Evolutionary conservation across 192 early-diverging fungal genomes (phyloP).

Genomic region (Backusella mclennaniae): DNA sequence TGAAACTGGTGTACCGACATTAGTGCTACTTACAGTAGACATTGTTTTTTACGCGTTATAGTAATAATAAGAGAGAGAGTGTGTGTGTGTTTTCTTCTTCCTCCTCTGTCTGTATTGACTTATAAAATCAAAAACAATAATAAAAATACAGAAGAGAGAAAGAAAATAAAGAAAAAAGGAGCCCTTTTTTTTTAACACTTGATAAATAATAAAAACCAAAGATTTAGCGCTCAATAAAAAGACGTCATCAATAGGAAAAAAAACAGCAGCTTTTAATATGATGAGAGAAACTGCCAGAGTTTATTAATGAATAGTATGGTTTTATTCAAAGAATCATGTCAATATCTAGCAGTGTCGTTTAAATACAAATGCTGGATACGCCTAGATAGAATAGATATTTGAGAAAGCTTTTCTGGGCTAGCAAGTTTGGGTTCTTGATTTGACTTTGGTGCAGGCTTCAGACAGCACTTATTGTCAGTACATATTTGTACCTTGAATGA

Average conservation of each 20-base stretch:
- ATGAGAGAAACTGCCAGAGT: no score
- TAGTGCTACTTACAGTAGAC: background rate
- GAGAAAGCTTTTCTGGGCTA: background rate
- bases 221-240: no score
- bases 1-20: slow-evolving; percentile 23
- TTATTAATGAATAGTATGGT: no score
- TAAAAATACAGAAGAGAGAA: background rate
- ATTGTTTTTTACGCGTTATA: background rate
- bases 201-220: no score
- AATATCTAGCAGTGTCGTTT: background rate
- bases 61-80: background rate
- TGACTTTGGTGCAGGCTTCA: background rate
- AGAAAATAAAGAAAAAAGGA: background rate
- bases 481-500: background rate
- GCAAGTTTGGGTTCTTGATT: background rate
- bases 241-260: no score
- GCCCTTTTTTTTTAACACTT: no score
- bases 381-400: background rate
- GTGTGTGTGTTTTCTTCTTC: no score
- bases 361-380: background rate
- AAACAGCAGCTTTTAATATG: no score
- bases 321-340: background rate
- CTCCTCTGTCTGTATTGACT: background rate
- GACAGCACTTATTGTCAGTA: background rate
- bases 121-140: background rate